Conservation (phyloP, 1,284 basidiomycete species). For the Mixia osmundae region DNA sequence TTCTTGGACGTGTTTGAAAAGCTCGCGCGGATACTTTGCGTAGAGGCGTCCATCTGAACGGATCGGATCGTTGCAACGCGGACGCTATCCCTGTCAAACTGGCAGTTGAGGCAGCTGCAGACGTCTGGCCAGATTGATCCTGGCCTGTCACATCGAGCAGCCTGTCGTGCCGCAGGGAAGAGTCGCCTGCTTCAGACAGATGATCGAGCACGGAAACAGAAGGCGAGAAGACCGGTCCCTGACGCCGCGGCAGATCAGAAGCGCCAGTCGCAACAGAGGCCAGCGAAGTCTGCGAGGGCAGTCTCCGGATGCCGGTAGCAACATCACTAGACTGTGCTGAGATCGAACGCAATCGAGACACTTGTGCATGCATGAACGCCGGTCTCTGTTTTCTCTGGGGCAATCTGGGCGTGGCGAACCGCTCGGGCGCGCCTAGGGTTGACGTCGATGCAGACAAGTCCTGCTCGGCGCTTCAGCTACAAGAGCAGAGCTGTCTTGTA, state of each 20-base stretch:
- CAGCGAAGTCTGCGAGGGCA: too few species aligned
- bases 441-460: too few species aligned
- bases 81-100: constrained; percentile 12
- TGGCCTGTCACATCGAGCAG: not conserved
- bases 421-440: too few species aligned
- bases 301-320: too few species aligned
- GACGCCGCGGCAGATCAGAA: not conserved
- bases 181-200: too few species aligned
- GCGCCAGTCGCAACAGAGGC: not conserved
- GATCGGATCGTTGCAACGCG: constrained; percentile 27
- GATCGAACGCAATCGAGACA: not conserved
- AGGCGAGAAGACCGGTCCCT: not conserved
- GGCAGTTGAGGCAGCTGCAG: constrained; percentile 8
- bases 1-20: constrained; percentile 19
- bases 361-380: not conserved
- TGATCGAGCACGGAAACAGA: not conserved
- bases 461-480: too few species aligned
- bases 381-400: too few species aligned
- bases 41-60: constrained; percentile 57
- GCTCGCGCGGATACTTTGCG: constrained; percentile 34
- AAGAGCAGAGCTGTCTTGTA: too few species aligned
- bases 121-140: constrained; percentile 8
- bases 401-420: too few species aligned
- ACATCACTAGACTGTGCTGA: too few species aligned
- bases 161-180: not conserved